Conservation (phyloP, 192 early-diverging fungal species). For the Coemansia sp. region DNA sequence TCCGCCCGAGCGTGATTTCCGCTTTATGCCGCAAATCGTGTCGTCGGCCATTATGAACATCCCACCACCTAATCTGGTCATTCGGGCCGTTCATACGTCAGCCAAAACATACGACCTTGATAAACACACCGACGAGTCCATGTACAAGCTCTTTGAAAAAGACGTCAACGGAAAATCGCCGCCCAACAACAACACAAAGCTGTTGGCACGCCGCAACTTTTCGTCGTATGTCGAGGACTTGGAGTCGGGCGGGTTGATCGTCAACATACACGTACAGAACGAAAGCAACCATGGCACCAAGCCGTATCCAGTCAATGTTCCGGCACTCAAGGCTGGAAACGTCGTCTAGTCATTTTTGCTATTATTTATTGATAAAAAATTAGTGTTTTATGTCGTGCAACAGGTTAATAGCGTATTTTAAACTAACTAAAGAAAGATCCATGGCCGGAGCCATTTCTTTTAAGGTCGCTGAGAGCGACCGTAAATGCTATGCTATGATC, state of each 20-base stretch:
- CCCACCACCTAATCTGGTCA: constrained; percentile 71
- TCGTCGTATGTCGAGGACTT: constrained; percentile 54
- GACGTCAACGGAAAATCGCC: constrained; percentile 67
- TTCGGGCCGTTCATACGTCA: constrained; percentile 64
- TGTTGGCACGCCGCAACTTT: constrained; percentile 64
- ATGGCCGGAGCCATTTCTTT: too few species aligned
- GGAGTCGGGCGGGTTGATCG: constrained; percentile 35
- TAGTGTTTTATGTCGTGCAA: too few species aligned
- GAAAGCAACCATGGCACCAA: constrained; percentile 50
- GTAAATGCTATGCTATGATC: too few species aligned
- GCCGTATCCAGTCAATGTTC: constrained; percentile 55
- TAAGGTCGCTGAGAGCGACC: too few species aligned
- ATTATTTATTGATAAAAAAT: too few species aligned
- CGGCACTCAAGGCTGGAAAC: constrained; percentile 15
- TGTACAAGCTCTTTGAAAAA: constrained; percentile 68
- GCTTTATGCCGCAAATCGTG: constrained; percentile 77
- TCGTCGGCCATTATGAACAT: constrained; percentile 81
- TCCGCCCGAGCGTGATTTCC: constrained; percentile 61
- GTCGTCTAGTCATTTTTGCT: not conserved
- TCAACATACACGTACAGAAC: constrained; percentile 61
- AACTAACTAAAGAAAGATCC: too few species aligned
- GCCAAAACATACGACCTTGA: constrained; percentile 60
- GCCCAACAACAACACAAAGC: constrained; percentile 53
- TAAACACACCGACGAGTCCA: constrained; percentile 65
- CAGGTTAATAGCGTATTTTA: too few species aligned